Conservation (phyloP, 768 basidiomycete genomes). For the Daedalea quercina region DNA sequence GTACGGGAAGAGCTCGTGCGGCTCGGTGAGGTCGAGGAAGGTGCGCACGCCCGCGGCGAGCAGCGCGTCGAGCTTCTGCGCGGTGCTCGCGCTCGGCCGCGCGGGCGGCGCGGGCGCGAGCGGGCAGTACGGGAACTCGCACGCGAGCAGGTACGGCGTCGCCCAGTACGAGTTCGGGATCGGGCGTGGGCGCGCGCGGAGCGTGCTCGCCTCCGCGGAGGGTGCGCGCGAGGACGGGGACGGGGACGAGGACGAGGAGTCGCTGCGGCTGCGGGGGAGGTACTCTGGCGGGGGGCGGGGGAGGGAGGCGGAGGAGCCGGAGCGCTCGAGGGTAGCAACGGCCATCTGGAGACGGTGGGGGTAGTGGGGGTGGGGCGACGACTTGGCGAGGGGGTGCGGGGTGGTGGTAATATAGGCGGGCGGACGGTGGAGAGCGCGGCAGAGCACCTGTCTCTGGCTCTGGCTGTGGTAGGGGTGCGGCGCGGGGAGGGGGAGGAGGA, state of each 20-base stretch:
- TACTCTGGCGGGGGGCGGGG: slow-evolving; percentile 1
- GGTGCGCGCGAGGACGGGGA: slow-evolving; percentile 7
- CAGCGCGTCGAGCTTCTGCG: slow-evolving; percentile 69
- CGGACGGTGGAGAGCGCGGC: no score
- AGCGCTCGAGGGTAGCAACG: slow-evolving; percentile 12
- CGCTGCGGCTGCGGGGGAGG: no score
- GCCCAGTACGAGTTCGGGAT: slow-evolving; percentile 89
- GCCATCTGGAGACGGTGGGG: slow-evolving; percentile 7
- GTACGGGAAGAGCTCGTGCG: slow-evolving; percentile 69
- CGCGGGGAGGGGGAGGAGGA: not conserved
- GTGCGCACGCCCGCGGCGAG: slow-evolving; percentile 69
- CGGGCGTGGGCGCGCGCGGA: slow-evolving; percentile 36
- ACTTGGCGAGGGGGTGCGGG: no score
- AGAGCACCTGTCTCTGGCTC: not conserved
- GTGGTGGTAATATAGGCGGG: not conserved
- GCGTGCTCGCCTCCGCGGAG: slow-evolving; percentile 2
- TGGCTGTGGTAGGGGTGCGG: not conserved
- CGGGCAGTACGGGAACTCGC: slow-evolving; percentile 69
- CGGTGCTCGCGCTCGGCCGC: slow-evolving; percentile 32
- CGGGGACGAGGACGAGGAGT: no score
- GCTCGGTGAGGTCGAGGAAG: slow-evolving; percentile 81
- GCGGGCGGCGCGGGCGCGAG: slow-evolving; percentile 15
- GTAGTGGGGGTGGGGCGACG: not conserved
- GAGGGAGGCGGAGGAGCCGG: slow-evolving; percentile 3
- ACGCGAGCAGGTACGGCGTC: slow-evolving; percentile 62